Conservation (phyloP, 805 yeast genomes). For the Wickerhamiella shivajii region DNA sequence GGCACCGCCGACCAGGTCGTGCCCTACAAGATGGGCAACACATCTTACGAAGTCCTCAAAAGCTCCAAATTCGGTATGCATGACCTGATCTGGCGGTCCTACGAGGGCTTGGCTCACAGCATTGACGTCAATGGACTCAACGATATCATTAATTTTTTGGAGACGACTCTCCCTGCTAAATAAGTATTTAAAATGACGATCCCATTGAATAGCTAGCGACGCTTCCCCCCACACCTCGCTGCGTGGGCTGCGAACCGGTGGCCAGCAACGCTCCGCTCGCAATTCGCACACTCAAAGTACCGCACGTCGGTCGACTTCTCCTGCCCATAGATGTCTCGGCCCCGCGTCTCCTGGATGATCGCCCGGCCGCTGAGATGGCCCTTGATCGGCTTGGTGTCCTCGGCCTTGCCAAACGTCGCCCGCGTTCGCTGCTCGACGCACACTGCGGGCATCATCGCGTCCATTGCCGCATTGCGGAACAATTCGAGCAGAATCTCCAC, state of each 20-base stretch:
- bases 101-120: slow-evolving; percentile 53
- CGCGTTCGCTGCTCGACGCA: slow-evolving; percentile 23
- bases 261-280: slow-evolving; percentile 79
- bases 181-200: too few species aligned
- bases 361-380: slow-evolving; percentile 18
- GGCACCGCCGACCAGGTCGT: slow-evolving; percentile 69
- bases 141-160: slow-evolving; percentile 37
- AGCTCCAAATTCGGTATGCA: slow-evolving; percentile 30
- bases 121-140: slow-evolving; percentile 51
- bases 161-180: slow-evolving; percentile 24
- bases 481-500: slow-evolving; percentile 19
- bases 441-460: slow-evolving; percentile 24
- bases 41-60: slow-evolving; percentile 33
- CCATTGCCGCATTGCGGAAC: slow-evolving; percentile 23
- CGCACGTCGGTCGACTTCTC: slow-evolving; percentile 34
- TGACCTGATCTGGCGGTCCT: slow-evolving; percentile 34
- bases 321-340: slow-evolving; percentile 30
- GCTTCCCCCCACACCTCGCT: slow-evolving; percentile 73
- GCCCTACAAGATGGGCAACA: slow-evolving; percentile 27
- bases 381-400: slow-evolving; percentile 14
- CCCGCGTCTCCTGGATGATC: slow-evolving; percentile 15
- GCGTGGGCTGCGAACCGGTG: slow-evolving; percentile 87
- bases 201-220: slow-evolving; percentile 9
- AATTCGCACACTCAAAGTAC: slow-evolving; percentile 67
- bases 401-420: slow-evolving; percentile 22